These are phyloP conservation scores for Metarhizium anisopliae DNA, from an alignment of 2,329 filamentous ascomycete genomes.

Conservation along the genomic window DNA sequence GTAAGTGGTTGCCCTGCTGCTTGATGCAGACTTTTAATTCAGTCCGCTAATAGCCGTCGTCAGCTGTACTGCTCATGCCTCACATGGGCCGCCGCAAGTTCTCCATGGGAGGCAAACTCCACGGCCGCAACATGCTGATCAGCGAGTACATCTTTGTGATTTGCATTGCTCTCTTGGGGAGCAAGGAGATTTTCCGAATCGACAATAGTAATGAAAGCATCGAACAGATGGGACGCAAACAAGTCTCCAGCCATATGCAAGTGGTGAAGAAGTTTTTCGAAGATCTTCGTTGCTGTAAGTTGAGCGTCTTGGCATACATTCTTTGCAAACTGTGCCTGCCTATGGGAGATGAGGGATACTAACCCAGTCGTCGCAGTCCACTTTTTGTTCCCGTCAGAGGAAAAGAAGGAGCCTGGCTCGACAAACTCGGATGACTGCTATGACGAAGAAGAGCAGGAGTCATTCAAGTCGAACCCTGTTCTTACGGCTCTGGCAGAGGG, in stretches of 20 bases:
- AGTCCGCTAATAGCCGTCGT: neutral
- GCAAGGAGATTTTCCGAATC: slow-evolving; percentile 34
- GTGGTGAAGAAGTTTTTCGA: slow-evolving; percentile 60
- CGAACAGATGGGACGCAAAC: slow-evolving; percentile 47
- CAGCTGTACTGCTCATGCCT: slow-evolving; percentile 56
- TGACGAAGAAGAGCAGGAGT: slow-evolving; percentile 35
- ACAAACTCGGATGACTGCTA: slow-evolving; percentile 51
- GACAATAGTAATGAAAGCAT: slow-evolving; percentile 34
- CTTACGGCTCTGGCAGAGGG: slow-evolving; percentile 50
- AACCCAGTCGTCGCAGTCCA: slow-evolving; percentile 33
- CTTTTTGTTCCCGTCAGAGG: slow-evolving; percentile 49
- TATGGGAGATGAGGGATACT: neutral
- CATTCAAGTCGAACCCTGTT: slow-evolving; percentile 58
- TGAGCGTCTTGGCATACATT: neutral
- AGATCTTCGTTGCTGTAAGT: slow-evolving; percentile 54
- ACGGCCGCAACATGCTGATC: slow-evolving; percentile 63
- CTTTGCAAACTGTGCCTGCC: neutral
- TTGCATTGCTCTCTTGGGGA: slow-evolving; percentile 28
- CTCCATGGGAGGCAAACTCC: slow-evolving; percentile 52
- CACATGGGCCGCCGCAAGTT: slow-evolving; percentile 60
- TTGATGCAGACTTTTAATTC: neutral
- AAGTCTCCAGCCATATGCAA: slow-evolving; percentile 63
- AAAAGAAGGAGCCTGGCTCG: slow-evolving; percentile 48
- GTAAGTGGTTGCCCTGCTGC: slow-evolving; percentile 30
- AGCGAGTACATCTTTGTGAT: slow-evolving; percentile 52